A percentile compares a stretch with the other conserved stretches of the same genome.
Conservation (phyloP, 768 basidiomycete genomes). For the Amanita pseudoporphyria region DNA sequence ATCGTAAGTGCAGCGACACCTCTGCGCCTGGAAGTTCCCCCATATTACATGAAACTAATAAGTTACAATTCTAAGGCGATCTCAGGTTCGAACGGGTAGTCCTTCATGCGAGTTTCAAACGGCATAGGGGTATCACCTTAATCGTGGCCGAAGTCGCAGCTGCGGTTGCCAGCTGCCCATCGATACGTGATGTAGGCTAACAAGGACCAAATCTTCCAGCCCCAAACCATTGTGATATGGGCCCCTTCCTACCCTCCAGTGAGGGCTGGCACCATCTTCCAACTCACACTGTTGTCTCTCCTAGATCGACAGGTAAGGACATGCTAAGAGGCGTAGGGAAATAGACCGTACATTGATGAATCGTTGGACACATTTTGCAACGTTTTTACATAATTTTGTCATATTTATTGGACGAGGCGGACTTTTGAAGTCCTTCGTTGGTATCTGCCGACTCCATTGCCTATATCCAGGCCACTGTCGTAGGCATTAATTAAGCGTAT, state of each 20-base stretch:
- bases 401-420: slow-evolving; percentile 72
- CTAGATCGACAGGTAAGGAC: slow-evolving; percentile 22
- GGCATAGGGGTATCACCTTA: neutral
- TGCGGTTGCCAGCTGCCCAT: slow-evolving; percentile 81
- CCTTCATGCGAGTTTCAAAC: too few species aligned
- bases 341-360: slow-evolving; percentile 46
- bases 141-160: slow-evolving; percentile 28
- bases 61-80: too few species aligned
- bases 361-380: slow-evolving; percentile 65
- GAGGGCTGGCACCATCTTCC: slow-evolving; percentile 53
- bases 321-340: slow-evolving; percentile 4
- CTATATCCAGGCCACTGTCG: slow-evolving; percentile 72
- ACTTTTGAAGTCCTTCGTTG: slow-evolving; percentile 71
- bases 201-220: slow-evolving; percentile 59
- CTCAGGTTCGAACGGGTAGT: too few species aligned
- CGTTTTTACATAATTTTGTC: slow-evolving; percentile 69
- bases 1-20: too few species aligned
- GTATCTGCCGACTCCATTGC: slow-evolving; percentile 74
- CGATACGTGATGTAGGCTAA: slow-evolving; percentile 76
- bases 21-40: too few species aligned
- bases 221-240: slow-evolving; percentile 33
- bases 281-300: slow-evolving; percentile 37
- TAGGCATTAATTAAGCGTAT: slow-evolving; percentile 6
- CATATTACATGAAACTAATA: too few species aligned
- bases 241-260: slow-evolving; percentile 55